Conservation (phyloP, 148 eudicot species). For the Spergularia bocconei region DNA sequence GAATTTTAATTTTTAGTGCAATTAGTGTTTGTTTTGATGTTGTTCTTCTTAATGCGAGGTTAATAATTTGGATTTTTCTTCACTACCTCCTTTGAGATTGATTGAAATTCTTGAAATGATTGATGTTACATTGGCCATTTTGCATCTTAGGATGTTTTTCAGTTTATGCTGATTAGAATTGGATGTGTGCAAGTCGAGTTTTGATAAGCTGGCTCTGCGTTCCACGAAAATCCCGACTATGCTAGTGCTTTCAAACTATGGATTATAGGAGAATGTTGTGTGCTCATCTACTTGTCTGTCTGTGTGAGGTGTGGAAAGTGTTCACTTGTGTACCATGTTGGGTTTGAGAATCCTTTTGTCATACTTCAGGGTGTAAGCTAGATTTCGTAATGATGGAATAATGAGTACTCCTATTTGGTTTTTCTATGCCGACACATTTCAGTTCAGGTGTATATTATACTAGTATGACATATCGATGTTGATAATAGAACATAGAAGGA, state of each 20-base stretch:
- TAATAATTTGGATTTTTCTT: not conserved
- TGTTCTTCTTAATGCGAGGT: not conserved
- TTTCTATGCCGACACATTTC: not conserved
- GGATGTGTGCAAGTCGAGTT: not conserved
- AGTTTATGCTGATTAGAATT: not conserved
- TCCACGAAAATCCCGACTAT: too few species aligned
- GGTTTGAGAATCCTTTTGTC: not conserved
- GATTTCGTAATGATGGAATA: too few species aligned
- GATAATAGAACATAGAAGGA: not conserved
- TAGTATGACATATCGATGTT: not conserved
- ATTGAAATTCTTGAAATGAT: not conserved
- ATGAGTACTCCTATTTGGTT: not conserved
- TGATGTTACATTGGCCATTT: not conserved
- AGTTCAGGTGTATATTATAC: not conserved
- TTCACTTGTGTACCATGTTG: not conserved
- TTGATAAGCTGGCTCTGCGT: too few species aligned
- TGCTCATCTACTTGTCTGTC: not conserved
- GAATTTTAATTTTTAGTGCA: not conserved
- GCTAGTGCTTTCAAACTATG: not conserved
- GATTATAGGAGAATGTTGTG: not conserved
- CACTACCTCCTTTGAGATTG: not conserved
- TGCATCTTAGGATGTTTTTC: not conserved
- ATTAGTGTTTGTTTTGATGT: conserved; percentile 1
- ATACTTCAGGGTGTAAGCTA: not conserved
- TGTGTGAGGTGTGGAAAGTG: not conserved